Percentiles rank a stretch among this genome's conserved stretches.
Evolutionary conservation across 805 yeast species (phyloP).

Genomic region (Nakazawaea molendinolei): DNA sequence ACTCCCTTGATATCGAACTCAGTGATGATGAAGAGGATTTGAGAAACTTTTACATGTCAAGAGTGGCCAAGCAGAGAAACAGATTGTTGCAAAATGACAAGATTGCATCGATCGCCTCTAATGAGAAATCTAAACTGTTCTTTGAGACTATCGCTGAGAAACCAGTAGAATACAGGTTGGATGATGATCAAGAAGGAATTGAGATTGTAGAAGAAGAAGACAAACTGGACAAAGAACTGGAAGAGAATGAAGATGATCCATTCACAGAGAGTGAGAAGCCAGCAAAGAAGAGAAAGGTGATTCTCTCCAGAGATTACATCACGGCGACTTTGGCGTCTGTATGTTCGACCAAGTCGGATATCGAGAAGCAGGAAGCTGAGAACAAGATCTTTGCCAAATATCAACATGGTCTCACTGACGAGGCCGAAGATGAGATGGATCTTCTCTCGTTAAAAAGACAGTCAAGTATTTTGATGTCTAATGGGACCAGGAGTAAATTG

Average conservation of each 20-base stretch:
- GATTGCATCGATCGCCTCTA: slow-evolving; percentile 36
- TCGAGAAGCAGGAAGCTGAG: slow-evolving; percentile 25
- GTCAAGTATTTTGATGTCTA: slow-evolving; percentile 22
- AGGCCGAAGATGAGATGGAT: slow-evolving; percentile 29
- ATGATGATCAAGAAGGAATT: slow-evolving; percentile 20
- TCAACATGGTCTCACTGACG: slow-evolving; percentile 32
- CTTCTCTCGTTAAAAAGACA: slow-evolving; percentile 36
- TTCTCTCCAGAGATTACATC: slow-evolving; percentile 49
- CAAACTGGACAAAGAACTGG: slow-evolving; percentile 11
- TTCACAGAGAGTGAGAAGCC: slow-evolving; percentile 3
- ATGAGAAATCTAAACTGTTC: slow-evolving; percentile 58
- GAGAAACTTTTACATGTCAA: slow-evolving; percentile 26
- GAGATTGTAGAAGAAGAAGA: slow-evolving; percentile 19
- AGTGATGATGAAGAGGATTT: slow-evolving; percentile 67
- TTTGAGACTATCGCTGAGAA: slow-evolving; percentile 54
- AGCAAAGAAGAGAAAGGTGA: slow-evolving; percentile 27
- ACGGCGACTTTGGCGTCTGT: slow-evolving; percentile 51
- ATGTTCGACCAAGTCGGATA: slow-evolving; percentile 24
- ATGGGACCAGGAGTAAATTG: too few relatives aligned
- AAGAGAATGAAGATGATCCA: slow-evolving; percentile 3
- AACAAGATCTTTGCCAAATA: slow-evolving; percentile 20
- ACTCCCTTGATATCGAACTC: slow-evolving; percentile 36
- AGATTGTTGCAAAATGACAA: slow-evolving; percentile 41
- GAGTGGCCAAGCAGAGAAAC: slow-evolving; percentile 38
- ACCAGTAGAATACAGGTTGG: slow-evolving; percentile 24